These are phyloP conservation scores for Daldinia childiae DNA, from an alignment of 495 filamentous ascomycete species.

Conservation along the genomic window DNA sequence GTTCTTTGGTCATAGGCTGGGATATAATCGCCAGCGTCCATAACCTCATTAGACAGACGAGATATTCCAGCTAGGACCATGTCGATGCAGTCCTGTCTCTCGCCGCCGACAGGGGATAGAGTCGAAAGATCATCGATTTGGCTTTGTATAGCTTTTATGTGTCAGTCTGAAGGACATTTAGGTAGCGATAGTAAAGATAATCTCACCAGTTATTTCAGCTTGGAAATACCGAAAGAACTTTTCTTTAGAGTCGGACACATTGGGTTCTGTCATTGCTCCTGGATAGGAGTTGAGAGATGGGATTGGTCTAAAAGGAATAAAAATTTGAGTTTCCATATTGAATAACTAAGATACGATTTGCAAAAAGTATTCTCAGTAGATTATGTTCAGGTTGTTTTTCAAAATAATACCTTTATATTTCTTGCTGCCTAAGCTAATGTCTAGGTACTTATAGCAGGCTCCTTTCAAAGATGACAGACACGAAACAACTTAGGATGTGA, in stretches of 20 bases:
- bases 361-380: background rate
- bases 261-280: constrained; percentile 16
- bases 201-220: constrained; percentile 71
- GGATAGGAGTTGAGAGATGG: background rate
- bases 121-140: constrained; percentile 52
- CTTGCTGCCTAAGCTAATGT: constrained; percentile 24
- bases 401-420: constrained; percentile 30
- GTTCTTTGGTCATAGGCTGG: constrained; percentile 58
- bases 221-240: constrained; percentile 84
- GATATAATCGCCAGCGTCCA: constrained; percentile 55
- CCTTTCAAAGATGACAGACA: background rate
- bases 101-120: constrained; percentile 51
- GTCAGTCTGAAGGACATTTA: constrained; percentile 2
- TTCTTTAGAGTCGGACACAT: constrained; percentile 66
- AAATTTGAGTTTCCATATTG: constrained; percentile 41
- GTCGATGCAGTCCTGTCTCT: constrained; percentile 59
- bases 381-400: background rate
- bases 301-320: constrained; percentile 43
- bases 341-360: background rate
- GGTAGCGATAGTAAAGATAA: constrained; percentile 1
- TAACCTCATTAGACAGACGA: constrained; percentile 53
- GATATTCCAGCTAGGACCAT: constrained; percentile 56
- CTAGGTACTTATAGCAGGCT: constrained; percentile 10
- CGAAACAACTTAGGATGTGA: background rate
- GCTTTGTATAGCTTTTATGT: constrained; percentile 51